Conservation (phyloP, 1,284 basidiomycete genomes). For the Ustilago crameri region DNA sequence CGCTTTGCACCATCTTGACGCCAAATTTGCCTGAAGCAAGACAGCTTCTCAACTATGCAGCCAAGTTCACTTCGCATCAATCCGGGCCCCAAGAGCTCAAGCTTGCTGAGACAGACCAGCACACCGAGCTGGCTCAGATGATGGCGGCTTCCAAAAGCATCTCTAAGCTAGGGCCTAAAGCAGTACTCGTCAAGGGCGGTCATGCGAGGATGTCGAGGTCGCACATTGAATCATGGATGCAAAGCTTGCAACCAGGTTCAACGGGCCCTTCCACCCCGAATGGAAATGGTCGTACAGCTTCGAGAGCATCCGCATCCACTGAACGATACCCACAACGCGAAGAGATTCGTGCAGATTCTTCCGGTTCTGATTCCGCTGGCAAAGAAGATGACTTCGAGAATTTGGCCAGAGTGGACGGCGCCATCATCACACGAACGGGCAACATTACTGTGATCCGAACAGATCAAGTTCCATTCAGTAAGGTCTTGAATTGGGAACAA, state of each 20-base stretch:
- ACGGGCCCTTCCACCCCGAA: neutral
- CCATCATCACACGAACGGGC: constrained; percentile 20
- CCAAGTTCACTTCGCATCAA: constrained; percentile 29
- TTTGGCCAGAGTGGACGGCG: constrained; percentile 36
- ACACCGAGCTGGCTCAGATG: constrained; percentile 33
- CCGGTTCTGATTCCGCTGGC: neutral
- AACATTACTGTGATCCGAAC: constrained; percentile 40
- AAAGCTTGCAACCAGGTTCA: constrained; percentile 1
- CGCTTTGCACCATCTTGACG: constrained; percentile 80
- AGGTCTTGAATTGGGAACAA: constrained; percentile 16
- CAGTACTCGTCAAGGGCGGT: constrained; percentile 88
- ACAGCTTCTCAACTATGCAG: constrained; percentile 72
- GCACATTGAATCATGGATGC: constrained; percentile 22
- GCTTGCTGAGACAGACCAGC: constrained; percentile 22
- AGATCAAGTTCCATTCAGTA: constrained; percentile 32
- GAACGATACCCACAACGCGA: constrained; percentile 27
- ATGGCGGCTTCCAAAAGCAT: constrained; percentile 73
- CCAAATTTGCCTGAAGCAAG: constrained; percentile 86
- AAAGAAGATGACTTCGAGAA: constrained; percentile 15
- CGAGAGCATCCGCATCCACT: neutral
- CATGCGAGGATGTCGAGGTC: constrained; percentile 72
- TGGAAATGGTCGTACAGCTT: neutral
- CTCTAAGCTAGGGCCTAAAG: constrained; percentile 72
- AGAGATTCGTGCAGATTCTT: neutral
- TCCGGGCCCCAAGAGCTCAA: constrained; percentile 22